Evolutionary conservation across 345 rosid species (phyloP).

Genomic region (Hibiscus mutabilis): DNA sequence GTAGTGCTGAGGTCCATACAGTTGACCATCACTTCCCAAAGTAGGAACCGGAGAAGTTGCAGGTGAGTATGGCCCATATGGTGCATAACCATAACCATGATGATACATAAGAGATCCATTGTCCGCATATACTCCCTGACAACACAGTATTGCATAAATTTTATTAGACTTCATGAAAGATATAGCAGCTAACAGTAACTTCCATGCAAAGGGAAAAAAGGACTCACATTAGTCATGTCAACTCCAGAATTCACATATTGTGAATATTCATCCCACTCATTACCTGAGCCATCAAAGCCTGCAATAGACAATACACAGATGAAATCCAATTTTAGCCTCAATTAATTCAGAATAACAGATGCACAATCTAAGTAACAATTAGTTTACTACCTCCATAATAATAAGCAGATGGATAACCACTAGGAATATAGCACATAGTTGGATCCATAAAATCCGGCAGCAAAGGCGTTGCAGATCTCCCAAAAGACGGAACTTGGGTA

Average conservation of each 20-base stretch:
- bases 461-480: slow-evolving; percentile 55
- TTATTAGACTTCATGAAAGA: neutral
- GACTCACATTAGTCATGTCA: slow-evolving; percentile 59
- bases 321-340: neutral
- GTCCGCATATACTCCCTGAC: slow-evolving; percentile 73
- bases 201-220: neutral
- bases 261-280: slow-evolving; percentile 64
- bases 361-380: neutral
- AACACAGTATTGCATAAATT: neutral
- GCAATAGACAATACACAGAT: neutral
- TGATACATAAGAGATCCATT: slow-evolving; percentile 71
- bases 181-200: neutral
- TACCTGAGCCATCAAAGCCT: slow-evolving; percentile 53
- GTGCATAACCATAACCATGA: slow-evolving; percentile 58
- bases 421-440: slow-evolving; percentile 55
- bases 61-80: slow-evolving; percentile 75
- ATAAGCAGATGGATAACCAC: slow-evolving; percentile 41
- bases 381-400: slow-evolving; percentile 42
- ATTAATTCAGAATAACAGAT: neutral
- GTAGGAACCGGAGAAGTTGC: slow-evolving; percentile 74
- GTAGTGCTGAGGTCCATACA: slow-evolving; percentile 84
- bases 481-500: slow-evolving; percentile 56
- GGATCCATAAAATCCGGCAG: slow-evolving; percentile 60
- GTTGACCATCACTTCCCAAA: slow-evolving; percentile 69
- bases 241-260: slow-evolving; percentile 51